phyloP scores from a whole-genome alignment of 148 eudicot genomes.

The Dysphania ambrosioides region DNA sequence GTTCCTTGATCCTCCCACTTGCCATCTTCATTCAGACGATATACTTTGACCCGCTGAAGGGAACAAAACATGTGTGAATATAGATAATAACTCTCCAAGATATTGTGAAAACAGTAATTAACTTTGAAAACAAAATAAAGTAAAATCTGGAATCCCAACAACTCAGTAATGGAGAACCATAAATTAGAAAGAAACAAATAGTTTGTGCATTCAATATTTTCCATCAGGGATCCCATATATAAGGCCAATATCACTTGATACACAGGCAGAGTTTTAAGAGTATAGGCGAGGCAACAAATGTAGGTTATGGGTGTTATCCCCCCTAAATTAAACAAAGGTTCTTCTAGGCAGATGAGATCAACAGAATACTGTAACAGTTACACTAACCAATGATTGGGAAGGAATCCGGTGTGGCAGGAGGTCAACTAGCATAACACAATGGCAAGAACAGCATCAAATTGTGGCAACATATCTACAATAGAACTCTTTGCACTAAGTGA shows the following conservation, averaged over 20 bases:
- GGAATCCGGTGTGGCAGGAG: neutral
- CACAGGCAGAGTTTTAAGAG: too few relatives aligned
- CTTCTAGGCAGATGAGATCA: neutral
- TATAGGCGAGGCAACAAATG: too few relatives aligned
- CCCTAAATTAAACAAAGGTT: neutral
- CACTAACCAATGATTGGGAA: neutral
- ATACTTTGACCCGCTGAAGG: conserved; percentile 82
- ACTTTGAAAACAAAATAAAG: neutral
- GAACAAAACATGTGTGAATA: neutral
- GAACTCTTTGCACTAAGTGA: neutral
- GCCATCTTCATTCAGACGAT: conserved; percentile 79
- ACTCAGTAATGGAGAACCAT: neutral
- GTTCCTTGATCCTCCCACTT: conserved; percentile 99
- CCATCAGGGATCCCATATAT: neutral
- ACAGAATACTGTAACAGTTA: neutral
- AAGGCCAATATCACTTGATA: neutral
- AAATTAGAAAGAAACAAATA: neutral
- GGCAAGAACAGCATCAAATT: neutral
- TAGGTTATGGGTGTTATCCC: neutral
- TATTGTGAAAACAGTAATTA: neutral
- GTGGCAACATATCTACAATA: neutral
- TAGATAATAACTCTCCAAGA: neutral
- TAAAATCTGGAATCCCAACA: neutral
- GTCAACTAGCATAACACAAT: neutral
- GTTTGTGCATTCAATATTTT: neutral